Percentiles rank a stretch among this genome's conserved stretches.
Conservation (phyloP, 164 flowering plant genomes). For the grape (Vitis vinifera) region ASM3070453v1 NC_081817.1:7019001-7019500, state of each 20-base stretch:
- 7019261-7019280: neutral
- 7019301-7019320: slow-evolving; percentile 54
- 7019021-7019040: slow-evolving; percentile 24
- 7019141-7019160: slow-evolving; percentile 44
- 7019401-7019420: neutral
- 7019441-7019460: too few relatives aligned
- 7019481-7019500: neutral
- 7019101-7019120: slow-evolving; percentile 48
- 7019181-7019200: neutral
- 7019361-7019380: neutral
- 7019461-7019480: neutral
- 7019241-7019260: neutral
- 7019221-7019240: neutral
- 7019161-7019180: slow-evolving; percentile 63
- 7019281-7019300: slow-evolving; percentile 60
- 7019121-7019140: slow-evolving; percentile 74
- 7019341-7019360: slow-evolving; percentile 40
- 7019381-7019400: neutral
- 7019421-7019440: neutral
- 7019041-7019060: slow-evolving; percentile 52
- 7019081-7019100: slow-evolving; percentile 77
- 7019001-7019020: too few relatives aligned
- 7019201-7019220: neutral
- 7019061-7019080: slow-evolving; percentile 82
- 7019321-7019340: slow-evolving; percentile 45